Evolutionary conservation across 768 basidiomycete genomes (phyloP), one percentile per base, ranked within the genome.

Genomic region (Boletus barrowsii): DNA sequence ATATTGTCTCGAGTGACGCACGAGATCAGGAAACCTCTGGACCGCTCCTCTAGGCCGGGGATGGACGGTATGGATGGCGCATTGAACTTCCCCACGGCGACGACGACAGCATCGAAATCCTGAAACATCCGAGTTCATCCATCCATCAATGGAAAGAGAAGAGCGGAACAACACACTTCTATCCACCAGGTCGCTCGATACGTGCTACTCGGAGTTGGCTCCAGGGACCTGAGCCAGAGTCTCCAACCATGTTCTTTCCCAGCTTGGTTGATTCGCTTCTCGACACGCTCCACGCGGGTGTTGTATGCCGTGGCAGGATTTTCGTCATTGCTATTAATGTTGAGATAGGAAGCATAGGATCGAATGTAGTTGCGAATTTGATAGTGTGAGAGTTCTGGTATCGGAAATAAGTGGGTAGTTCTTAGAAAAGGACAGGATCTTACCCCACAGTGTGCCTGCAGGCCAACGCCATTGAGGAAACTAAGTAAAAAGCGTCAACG

Each of bases 221-320:
- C 35, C 4, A 56, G 40, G 9, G 40, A 47, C 29, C n/a, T 46
- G 33, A 59, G 33, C 58, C 57, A 59, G 18, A 59, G 57, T 35
- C 57, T 37, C 58, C 57, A 59, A 9, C 58, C 58, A 14, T 47
- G 57, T 17, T 56, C 54, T 30, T 56, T 39, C 9, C 39, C 52
- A 3, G 30, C 35, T 30, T 54, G 5, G 51, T 72, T 62, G n/a
- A 62, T 47, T 0, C 68, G 59, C 53, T 80, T 81, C 53, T 78
- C 72, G 30, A 76, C 65, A 13, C 62, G 64, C 51, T 81, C 79
- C 8, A 82, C 78, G 10, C 79, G 75, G 0, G 79, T 81, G 62
- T 77, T 76, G 63, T 76, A 80, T 3, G 72, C 71, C 2, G 72
- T 54, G 22, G 71, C 62, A 0, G 69, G 66, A 49, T 72, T 77